Evolutionary conservation across 352 stramenopile species (phyloP).

Genomic region (Pythium sukuiense): DNA sequence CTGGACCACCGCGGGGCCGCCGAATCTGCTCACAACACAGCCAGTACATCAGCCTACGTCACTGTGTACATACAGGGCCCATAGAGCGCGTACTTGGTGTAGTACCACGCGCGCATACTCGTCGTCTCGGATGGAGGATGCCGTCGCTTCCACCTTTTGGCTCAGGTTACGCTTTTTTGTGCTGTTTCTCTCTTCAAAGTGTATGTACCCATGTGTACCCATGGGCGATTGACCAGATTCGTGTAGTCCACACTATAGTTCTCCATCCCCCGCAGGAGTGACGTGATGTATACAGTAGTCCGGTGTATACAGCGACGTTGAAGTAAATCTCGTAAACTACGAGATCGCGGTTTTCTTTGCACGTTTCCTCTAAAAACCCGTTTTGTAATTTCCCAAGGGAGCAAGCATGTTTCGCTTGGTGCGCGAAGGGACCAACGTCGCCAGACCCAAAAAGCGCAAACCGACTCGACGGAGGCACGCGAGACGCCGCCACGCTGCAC

Average conservation of each 20-base stretch:
- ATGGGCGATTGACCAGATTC: background rate
- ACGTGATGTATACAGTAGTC: background rate
- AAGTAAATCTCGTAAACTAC: constrained; percentile 12
- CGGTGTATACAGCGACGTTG: background rate
- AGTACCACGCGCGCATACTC: constrained; percentile 76
- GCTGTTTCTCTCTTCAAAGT: constrained; percentile 8
- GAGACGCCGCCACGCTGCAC: background rate
- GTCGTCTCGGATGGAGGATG: background rate
- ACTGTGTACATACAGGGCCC: background rate
- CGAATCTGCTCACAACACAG: constrained; percentile 36
- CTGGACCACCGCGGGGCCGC: constrained; percentile 59
- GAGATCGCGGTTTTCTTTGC: constrained; percentile 10
- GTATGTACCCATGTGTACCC: background rate
- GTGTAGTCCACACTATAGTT: background rate
- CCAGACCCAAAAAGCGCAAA: background rate
- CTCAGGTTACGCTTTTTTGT: background rate
- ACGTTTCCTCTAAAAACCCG: constrained; percentile 13
- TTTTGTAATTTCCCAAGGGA: constrained; percentile 7
- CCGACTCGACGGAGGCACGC: background rate
- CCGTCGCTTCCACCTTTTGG: constrained; percentile 9
- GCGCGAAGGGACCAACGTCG: constrained; percentile 3
- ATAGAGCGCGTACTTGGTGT: constrained; percentile 46
- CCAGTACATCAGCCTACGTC: background rate
- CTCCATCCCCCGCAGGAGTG: constrained; percentile 3
- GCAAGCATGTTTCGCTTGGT: constrained; percentile 8